Evolutionary conservation across 2,329 filamentous ascomycete species (phyloP).

Genomic region (Hymenotorrendiella dingleyae): DNA sequence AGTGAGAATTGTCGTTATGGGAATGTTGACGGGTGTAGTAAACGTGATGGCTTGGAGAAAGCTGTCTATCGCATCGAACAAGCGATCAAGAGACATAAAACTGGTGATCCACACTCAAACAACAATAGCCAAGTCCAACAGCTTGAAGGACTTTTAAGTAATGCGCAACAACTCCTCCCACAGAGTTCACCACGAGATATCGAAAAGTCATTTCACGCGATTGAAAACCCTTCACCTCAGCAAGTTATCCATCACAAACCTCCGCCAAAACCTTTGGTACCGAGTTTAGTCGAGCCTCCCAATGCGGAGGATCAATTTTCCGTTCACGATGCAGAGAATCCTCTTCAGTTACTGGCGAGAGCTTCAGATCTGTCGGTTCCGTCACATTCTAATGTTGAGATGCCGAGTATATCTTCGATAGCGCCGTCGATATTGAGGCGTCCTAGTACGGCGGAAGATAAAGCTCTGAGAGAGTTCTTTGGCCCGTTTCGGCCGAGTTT

Average conservation of each 20-base stretch:
- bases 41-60: conserved; percentile 68
- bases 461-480: conserved; percentile 59
- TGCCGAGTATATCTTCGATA: conserved; percentile 1
- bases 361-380: conserved; percentile 54
- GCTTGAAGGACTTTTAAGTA: conserved; percentile 44
- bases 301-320: conserved; percentile 47
- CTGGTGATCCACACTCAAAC: conserved; percentile 34
- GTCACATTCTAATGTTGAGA: conserved; percentile 5
- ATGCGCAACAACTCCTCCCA: conserved; percentile 38
- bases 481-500: conserved; percentile 56
- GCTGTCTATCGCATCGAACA: conserved; percentile 70
- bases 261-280: neutral
- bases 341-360: conserved; percentile 64
- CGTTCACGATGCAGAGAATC: conserved; percentile 69
- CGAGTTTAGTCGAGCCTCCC: neutral
- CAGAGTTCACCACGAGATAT: conserved; percentile 18
- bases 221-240: conserved; percentile 2
- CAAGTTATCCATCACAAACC: neutral
- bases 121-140: conserved; percentile 37
- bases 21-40: conserved; percentile 41
- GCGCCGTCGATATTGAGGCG: conserved; percentile 7
- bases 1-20: neutral
- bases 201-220: neutral
- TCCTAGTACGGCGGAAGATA: conserved; percentile 32
- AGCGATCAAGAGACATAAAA: conserved; percentile 49